A percentile compares a stretch with the other conserved stretches of the same genome.
phyloP scores from a whole-genome alignment of 257 asterid genomes.

The Ehretia macrophylla region DNA sequence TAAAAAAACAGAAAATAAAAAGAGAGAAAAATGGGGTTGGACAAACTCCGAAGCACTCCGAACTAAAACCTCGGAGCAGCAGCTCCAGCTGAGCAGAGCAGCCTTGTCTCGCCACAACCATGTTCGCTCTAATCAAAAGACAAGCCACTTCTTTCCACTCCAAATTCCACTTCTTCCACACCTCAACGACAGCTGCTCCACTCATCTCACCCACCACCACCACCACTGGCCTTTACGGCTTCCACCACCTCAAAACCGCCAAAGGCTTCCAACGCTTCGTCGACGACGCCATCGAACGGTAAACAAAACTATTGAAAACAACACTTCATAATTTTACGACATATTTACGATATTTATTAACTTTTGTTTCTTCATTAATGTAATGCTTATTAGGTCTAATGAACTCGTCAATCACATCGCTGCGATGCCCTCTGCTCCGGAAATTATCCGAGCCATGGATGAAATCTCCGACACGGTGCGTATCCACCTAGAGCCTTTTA shows the following conservation, averaged over 20 bases:
- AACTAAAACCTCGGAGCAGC: no score
- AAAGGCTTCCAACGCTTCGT: constrained; percentile 90
- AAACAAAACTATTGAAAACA: not conserved
- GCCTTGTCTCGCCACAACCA: constrained; percentile 11
- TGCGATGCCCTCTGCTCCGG: constrained; percentile 77
- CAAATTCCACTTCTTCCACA: constrained; percentile 34
- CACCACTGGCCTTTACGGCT: constrained; percentile 81
- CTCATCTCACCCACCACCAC: constrained; percentile 35
- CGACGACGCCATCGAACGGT: constrained; percentile 91
- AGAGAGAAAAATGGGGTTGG: no score
- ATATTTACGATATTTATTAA: not conserved
- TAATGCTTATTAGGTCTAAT: constrained; percentile 57
- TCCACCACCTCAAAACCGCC: constrained; percentile 70
- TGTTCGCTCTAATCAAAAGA: constrained; percentile 45
- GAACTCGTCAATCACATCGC: constrained; percentile 67
- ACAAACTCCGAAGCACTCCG: no score
- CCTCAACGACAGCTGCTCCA: constrained; percentile 34
- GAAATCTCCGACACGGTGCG: constrained; percentile 84
- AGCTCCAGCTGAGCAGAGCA: no score
- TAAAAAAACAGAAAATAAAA: no score
- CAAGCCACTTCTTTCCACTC: constrained; percentile 26
- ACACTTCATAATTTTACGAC: not conserved
- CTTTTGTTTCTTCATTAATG: not conserved
- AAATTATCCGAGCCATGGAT: constrained; percentile 79
- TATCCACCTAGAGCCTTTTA: not conserved